Conservation (phyloP, 2,329 filamentous ascomycete species). For the Plectosphaerella plurivora region DNA sequence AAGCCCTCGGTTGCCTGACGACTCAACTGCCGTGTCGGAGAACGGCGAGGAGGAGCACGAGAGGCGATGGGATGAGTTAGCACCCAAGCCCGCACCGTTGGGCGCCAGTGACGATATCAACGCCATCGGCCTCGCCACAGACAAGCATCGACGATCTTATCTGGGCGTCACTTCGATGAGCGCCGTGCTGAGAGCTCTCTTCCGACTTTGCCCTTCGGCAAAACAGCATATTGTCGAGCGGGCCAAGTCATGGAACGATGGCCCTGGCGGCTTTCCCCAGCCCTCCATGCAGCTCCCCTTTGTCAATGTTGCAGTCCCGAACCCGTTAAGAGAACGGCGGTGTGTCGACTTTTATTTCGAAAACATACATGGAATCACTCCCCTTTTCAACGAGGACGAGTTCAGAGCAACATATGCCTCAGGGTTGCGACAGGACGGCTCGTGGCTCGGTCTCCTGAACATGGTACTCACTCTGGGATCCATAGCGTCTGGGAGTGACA, state of each 20-base stretch:
- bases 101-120: conserved; percentile 26
- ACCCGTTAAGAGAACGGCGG: conserved; percentile 21
- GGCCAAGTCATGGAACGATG: conserved; percentile 15
- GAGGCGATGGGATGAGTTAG: conserved; percentile 22
- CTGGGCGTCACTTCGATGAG: conserved; percentile 62
- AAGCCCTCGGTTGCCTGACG: conserved; percentile 5
- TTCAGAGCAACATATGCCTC: conserved; percentile 31
- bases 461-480: conserved; percentile 60
- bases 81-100: conserved; percentile 15
- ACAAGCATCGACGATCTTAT: conserved; percentile 54
- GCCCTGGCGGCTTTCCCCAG: conserved; percentile 1
- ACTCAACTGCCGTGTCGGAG: conserved; percentile 19
- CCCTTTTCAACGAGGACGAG: conserved; percentile 54
- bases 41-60: conserved; percentile 19
- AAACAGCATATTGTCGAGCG: conserved; percentile 20
- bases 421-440: conserved; percentile 47
- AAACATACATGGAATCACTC: conserved; percentile 55
- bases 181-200: conserved; percentile 56
- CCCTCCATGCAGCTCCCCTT: conserved; percentile 21
- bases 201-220: conserved; percentile 23
- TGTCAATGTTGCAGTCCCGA: conserved; percentile 37
- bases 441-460: conserved; percentile 58
- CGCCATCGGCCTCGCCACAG: conserved; percentile 40
- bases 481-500: conserved; percentile 52
- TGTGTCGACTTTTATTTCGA: conserved; percentile 59